phyloP scores from a whole-genome alignment of 2,329 filamentous ascomycete genomes.

The Sodiomyces alkalinus region DNA sequence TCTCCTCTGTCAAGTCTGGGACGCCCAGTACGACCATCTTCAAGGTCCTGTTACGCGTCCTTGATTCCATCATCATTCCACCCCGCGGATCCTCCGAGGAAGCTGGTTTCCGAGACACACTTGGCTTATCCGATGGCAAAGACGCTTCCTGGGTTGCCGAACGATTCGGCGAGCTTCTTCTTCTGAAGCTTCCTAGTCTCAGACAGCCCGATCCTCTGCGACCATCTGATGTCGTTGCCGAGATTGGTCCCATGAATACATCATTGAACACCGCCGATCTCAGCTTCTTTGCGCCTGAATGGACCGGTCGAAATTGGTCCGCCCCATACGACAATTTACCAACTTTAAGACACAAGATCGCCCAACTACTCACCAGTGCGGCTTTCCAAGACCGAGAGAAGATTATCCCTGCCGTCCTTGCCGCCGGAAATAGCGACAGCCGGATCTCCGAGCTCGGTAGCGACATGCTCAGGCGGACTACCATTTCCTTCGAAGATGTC shows the following conservation, averaged over 20 bases:
- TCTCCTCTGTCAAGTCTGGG: conserved; percentile 28
- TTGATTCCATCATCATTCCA: conserved; percentile 59
- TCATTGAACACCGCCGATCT: conserved; percentile 53
- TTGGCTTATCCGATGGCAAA: conserved; percentile 49
- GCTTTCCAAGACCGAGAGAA: conserved; percentile 74
- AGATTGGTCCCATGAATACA: conserved; percentile 16
- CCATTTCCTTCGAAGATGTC: conserved; percentile 57
- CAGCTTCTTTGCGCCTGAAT: conserved; percentile 52
- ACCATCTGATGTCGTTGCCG: conserved; percentile 3
- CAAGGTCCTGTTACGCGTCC: conserved; percentile 63
- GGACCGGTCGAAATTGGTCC: conserved; percentile 15
- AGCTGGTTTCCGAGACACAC: conserved; percentile 42
- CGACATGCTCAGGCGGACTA: conserved; percentile 70
- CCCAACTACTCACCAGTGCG: conserved; percentile 65
- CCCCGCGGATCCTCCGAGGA: conserved; percentile 69
- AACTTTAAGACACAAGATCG: conserved; percentile 39
- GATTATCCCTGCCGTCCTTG: conserved; percentile 70
- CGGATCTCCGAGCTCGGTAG: conserved; percentile 74
- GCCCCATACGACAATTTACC: conserved; percentile 20
- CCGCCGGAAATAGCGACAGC: conserved; percentile 68
- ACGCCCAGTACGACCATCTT: conserved; percentile 47
- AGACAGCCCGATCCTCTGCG: conserved; percentile 18
- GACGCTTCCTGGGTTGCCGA: conserved; percentile 62
- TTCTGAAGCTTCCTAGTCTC: conserved; percentile 29
- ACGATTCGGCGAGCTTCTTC: conserved; percentile 64